These are phyloP conservation scores for Akanthomyces uredinophilus DNA, from an alignment of 2,329 filamentous ascomycete species.

Conservation along the genomic window DNA sequence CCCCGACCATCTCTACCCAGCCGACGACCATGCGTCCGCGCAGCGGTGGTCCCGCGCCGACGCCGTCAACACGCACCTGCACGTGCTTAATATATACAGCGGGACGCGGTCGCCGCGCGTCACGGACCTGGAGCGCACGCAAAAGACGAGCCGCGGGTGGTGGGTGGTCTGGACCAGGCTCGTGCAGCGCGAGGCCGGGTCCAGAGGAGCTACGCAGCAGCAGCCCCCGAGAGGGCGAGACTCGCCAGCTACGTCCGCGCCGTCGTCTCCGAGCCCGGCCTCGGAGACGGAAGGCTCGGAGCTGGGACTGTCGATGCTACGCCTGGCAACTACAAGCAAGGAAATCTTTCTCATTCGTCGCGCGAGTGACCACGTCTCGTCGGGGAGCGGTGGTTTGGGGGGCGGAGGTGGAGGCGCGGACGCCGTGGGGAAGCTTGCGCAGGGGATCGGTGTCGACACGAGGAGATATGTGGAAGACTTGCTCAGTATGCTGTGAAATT, in stretches of 20 bases:
- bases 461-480: conserved; percentile 69
- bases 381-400: conserved; percentile 21
- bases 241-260: neutral
- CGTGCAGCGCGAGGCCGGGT: conserved; percentile 25
- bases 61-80: conserved; percentile 59
- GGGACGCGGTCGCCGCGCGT: conserved; percentile 35
- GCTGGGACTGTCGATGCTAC: conserved; percentile 17
- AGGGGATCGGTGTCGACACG: conserved; percentile 74
- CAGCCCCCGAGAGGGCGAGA: neutral
- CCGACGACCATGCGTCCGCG: conserved; percentile 21
- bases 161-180: conserved; percentile 65
- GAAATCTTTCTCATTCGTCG: conserved; percentile 58
- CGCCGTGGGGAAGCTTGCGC: conserved; percentile 52
- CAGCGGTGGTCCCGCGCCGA: conserved; percentile 54
- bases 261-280: conserved; percentile 1
- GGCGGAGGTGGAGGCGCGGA: conserved; percentile 39
- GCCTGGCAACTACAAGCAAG: conserved; percentile 35
- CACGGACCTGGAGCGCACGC: conserved; percentile 53
- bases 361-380: conserved; percentile 50
- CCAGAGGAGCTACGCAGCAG: conserved; percentile 3
- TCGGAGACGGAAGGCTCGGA: conserved; percentile 7
- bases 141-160: conserved; percentile 63
- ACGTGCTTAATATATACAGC: conserved; percentile 53
- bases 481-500: conserved; percentile 47
- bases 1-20: conserved; percentile 38